Conservation (phyloP, 169 alveolate genomes). For the Plasmodium knowlesi region DNA sequence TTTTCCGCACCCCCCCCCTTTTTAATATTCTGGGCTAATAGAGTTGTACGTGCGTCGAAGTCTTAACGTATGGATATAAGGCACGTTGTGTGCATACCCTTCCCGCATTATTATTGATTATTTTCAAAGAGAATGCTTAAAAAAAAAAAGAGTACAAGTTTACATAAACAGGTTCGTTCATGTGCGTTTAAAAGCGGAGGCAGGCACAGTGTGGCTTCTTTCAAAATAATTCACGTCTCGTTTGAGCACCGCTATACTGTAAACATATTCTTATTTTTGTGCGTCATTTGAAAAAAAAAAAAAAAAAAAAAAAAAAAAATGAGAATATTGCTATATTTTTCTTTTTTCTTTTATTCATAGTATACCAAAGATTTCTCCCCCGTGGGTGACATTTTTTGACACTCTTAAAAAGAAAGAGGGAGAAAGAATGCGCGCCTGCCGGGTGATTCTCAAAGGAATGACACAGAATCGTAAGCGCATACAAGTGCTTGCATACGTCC, state of each 20-base stretch:
- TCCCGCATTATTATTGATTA: neutral
- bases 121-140: neutral
- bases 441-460: neutral
- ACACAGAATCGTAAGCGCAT: neutral
- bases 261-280: neutral
- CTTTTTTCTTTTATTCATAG: neutral
- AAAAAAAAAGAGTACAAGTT: no score
- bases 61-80: neutral
- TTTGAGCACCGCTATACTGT: neutral
- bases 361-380: neutral
- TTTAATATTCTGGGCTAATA: neutral
- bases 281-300: neutral
- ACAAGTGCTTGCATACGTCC: neutral
- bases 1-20: neutral
- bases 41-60: neutral
- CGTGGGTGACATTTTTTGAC: neutral
- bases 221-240: neutral
- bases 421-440: neutral
- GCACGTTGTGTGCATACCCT: neutral
- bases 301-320: no score
- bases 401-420: neutral
- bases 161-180: neutral
- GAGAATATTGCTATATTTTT: neutral
- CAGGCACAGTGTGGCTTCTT: neutral
- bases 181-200: neutral